Evolutionary conservation across 495 filamentous ascomycete genomes (phyloP), one percentile per base, ranked within the genome.

Genomic region (Aspergillus affinis): DNA sequence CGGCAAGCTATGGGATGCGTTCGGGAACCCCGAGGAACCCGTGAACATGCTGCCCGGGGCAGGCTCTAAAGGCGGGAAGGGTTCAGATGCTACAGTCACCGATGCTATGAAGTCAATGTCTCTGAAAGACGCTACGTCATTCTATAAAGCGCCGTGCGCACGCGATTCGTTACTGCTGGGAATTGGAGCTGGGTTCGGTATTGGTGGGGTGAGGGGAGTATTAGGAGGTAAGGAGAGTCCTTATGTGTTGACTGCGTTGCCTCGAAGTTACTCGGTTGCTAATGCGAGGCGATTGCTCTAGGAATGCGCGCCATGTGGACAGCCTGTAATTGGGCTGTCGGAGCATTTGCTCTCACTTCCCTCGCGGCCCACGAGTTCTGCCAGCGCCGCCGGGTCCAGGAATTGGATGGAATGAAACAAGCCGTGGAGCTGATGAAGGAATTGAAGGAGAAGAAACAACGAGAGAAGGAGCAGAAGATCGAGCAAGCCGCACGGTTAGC

Each of bases 321-420:
- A 32, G 88, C 90, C 6, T 88, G 85, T 29, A 93, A 93, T 69
- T 96, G 90, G 90, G 91, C 91, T 1, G 90, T 91, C 13, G 88
- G 86, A n/a, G 75, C 82, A 12, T 94, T 92, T 64, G 78, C 83
- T 12, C 64, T 87, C 48, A 80, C 75, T 13, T 86, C 89, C 3
- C 70, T 90, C 19, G 76, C 78, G 51, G 84, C 86, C 53, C 91
- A 92, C 71, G 90, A 97, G 75, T 90, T 86, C 62, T 98, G 92
- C 75, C 86, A 90, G 65, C 82, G 82, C 58, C 81, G 79, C 45
- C 83, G 93, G 60, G 71, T 80, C 44, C 76, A 85, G 59, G 93
- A 97, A 74, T 80, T 84, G 67, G 83, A 84, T 55, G 87, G 90
- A 51, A 89, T 98, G 84, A 86, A 89, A 64, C 75, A 90, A 59